Conservation (phyloP, 306 rosid species). For the Acacia acuminata region DNA sequence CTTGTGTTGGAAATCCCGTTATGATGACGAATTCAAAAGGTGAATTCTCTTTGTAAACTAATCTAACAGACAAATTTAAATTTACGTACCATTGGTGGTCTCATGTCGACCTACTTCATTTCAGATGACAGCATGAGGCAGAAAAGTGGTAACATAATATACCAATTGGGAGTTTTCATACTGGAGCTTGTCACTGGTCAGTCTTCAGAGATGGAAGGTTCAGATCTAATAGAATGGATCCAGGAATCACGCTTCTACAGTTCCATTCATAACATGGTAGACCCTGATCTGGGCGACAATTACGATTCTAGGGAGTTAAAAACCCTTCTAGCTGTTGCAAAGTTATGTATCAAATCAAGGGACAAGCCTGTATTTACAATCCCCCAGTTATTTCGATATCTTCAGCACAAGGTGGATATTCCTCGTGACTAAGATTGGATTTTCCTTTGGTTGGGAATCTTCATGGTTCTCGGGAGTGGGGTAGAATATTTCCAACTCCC, state of each 20-base stretch:
- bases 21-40: conserved; percentile 59
- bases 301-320: conserved; percentile 69
- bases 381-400: conserved; percentile 70
- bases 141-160: conserved; percentile 59
- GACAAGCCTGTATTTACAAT: conserved; percentile 67
- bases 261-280: conserved; percentile 85
- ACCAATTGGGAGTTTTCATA: conserved; percentile 85
- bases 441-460: conserved; percentile 23
- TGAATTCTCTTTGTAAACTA: conserved; percentile 28
- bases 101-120: conserved; percentile 28
- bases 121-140: conserved; percentile 68
- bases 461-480: conserved; percentile 17
- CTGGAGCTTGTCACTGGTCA: conserved; percentile 88
- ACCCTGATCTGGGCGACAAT: conserved; percentile 82
- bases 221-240: conserved; percentile 79
- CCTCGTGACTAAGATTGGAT: conserved; percentile 21
- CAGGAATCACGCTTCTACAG: conserved; percentile 65
- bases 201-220: conserved; percentile 72
- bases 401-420: conserved; percentile 64
- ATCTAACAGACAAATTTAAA: background rate
- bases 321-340: conserved; percentile 82
- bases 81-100: background rate
- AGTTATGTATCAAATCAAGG: conserved; percentile 72
- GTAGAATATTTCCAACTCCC: conserved; percentile 29
- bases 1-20: conserved; percentile 42